Base-by-base conservation (phyloP, 2,329 filamentous ascomycete species). In the Stachybotrys echinatus region DNA sequence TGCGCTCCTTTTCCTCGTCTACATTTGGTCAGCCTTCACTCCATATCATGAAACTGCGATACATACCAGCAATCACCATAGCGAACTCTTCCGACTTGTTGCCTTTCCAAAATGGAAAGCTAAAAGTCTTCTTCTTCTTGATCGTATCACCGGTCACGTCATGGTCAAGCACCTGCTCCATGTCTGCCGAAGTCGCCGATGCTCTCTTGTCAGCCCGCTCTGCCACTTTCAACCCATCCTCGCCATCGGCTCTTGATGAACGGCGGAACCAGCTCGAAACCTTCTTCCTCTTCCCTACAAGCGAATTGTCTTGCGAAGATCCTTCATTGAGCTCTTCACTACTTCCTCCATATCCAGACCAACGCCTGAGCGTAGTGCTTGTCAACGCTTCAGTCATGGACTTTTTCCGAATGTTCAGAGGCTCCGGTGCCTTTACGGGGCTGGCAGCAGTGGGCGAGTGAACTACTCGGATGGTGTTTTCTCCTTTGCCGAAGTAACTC, bases 401-500 rank as follows among this genome's bases (percentile, higher is more conserved):
- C 54, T 71, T 72, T 58, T 74, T 76, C 45, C 68, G 68, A 18
- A 74, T 63, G 37, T 74, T 72, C 43, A 74, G 65, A 23, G 70
- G 69, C 44, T 65, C 62, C 0, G 73, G 70, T 2, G 63, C 58
- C 23, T 65, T 61, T 1, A 68, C 60, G 3, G 65, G 63, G 43
- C 60, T 66, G n/a, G 58, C 55, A 3, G 61, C 63, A 2, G 68
- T 68, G 4, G 76, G 74, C 3, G 78, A 78, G 50, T 74, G 65
- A n/a, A 82, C 79, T 5, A 82, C 62, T 6, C 78, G 75, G 57
- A 82, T 82, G 1, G 77, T 81, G 46, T 77, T 72, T 50, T 76
- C 72, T 3, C 71, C 70, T 27, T 65, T 68, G 45, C 70, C 68
- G 7, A 80, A 61, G 55, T 74, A 76, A 22, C 75, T 70, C 6